These are phyloP conservation scores for Boletus rubroflammeus DNA, from an alignment of 768 basidiomycete species.

Conservation along the genomic window DNA sequence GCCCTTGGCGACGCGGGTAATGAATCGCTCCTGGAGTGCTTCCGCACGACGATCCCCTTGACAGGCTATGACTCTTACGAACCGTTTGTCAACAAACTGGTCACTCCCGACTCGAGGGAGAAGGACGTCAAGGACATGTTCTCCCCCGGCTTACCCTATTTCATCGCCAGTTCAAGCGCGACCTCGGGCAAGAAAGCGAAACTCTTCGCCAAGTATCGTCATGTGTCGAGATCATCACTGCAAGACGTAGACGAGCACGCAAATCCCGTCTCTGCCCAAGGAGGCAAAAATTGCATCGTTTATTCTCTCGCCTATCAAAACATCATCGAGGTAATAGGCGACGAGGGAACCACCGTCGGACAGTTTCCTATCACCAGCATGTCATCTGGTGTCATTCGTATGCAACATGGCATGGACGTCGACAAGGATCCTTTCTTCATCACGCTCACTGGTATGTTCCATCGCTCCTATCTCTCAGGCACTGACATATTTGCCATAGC, in stretches of 20 bases:
- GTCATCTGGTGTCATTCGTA: conserved; percentile 18
- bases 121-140: conserved; percentile 21
- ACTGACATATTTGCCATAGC: not conserved
- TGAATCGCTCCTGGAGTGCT: conserved; percentile 10
- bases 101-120: not conserved
- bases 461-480: not conserved
- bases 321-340: conserved; percentile 3
- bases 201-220: conserved; percentile 20
- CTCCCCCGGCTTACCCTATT: conserved; percentile 21
- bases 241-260: conserved; percentile 15
- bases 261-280: conserved; percentile 8
- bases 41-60: conserved; percentile 17
- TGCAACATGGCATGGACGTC: conserved; percentile 14
- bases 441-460: conserved; percentile 2
- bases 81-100: conserved; percentile 13
- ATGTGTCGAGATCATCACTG: not conserved
- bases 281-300: conserved; percentile 22
- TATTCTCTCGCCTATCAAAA: conserved; percentile 16
- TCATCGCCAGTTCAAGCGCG: conserved; percentile 15
- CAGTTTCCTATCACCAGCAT: conserved; percentile 8
- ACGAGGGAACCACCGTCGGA: not conserved
- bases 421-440: conserved; percentile 15
- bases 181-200: conserved; percentile 20
- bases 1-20: not conserved
- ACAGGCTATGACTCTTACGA: conserved; percentile 22